Conservation (phyloP, 2,329 filamentous ascomycete species). For the Fusarium chuoi region DNA sequence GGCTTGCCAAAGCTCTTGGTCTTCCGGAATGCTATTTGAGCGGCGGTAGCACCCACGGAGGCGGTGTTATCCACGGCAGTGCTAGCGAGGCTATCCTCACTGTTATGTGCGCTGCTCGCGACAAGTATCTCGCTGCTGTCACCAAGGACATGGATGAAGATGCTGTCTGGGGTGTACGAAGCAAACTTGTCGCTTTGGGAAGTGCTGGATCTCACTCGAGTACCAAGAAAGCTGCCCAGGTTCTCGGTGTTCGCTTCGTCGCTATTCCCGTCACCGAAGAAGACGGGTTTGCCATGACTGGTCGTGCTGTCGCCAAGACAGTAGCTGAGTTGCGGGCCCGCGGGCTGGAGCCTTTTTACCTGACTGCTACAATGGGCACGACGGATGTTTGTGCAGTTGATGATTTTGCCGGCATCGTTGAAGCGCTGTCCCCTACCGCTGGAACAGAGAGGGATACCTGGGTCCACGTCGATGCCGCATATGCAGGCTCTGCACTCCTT, state of each 20-base stretch:
- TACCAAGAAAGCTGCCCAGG: slow-evolving; percentile 86
- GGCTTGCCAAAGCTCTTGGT: slow-evolving; percentile 80
- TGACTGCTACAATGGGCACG: slow-evolving; percentile 87
- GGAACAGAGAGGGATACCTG: slow-evolving; percentile 68
- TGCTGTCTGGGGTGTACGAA: slow-evolving; percentile 67
- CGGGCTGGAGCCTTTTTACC: slow-evolving; percentile 85
- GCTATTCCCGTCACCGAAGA: slow-evolving; percentile 71
- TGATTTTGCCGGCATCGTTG: slow-evolving; percentile 76
- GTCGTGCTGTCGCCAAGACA: slow-evolving; percentile 66
- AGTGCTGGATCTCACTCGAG: slow-evolving; percentile 84
- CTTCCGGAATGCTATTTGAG: slow-evolving; percentile 81
- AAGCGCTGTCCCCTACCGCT: slow-evolving; percentile 50
- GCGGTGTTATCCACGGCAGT: slow-evolving; percentile 93
- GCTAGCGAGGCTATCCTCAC: slow-evolving; percentile 90
- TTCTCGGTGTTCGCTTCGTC: slow-evolving; percentile 83
- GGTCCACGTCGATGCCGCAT: slow-evolving; percentile 95
- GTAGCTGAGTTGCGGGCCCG: slow-evolving; percentile 65
- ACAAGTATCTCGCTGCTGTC: slow-evolving; percentile 75
- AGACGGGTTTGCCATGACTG: slow-evolving; percentile 77
- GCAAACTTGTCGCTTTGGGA: slow-evolving; percentile 77
- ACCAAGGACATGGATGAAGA: slow-evolving; percentile 74
- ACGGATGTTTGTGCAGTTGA: slow-evolving; percentile 91
- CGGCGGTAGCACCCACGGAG: slow-evolving; percentile 73
- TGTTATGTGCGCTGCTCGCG: slow-evolving; percentile 86
- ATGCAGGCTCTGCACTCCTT: slow-evolving; percentile 86